Percentiles rank a stretch among this genome's conserved stretches.
Evolutionary conservation across 140 eudicot species (phyloP).

Genomic region (Bidens hawaiensis): DNA sequence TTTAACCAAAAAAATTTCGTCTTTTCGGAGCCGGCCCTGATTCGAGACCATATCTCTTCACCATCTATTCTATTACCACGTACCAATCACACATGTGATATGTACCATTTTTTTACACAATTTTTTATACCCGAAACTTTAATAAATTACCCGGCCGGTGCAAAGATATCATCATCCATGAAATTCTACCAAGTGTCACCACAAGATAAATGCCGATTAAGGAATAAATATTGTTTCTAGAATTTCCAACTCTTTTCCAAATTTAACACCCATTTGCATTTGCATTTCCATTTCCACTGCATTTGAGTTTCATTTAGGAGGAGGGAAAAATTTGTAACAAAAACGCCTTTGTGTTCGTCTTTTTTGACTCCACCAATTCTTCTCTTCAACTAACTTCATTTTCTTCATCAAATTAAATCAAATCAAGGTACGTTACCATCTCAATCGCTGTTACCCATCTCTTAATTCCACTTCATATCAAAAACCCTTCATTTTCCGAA

Average conservation of each 20-base stretch:
- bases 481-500: neutral
- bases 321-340: slow-evolving; percentile 27
- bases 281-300: too few relatives aligned
- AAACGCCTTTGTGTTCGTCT: slow-evolving; percentile 21
- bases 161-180: slow-evolving; percentile 1
- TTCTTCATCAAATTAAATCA: too few relatives aligned
- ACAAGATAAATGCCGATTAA: slow-evolving; percentile 13
- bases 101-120: too few relatives aligned
- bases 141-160: too few relatives aligned
- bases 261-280: slow-evolving; percentile 5
- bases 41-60: too few relatives aligned
- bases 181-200: slow-evolving; percentile 18
- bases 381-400: slow-evolving; percentile 8
- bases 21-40: too few relatives aligned
- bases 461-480: neutral
- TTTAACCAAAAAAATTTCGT: too few relatives aligned
- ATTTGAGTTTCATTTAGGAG: slow-evolving; percentile 29
- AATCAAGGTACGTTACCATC: too few relatives aligned
- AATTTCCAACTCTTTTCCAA: slow-evolving; percentile 1
- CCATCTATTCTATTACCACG: too few relatives aligned
- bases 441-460: neutral
- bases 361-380: slow-evolving; percentile 24
- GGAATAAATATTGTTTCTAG: slow-evolving; percentile 15
- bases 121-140: too few relatives aligned
- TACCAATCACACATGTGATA: too few relatives aligned